A percentile compares a stretch with the other conserved stretches of the same genome.
Conservation (phyloP, 2,329 filamentous ascomycete species). For the Colletotrichum truncatum region DNA sequence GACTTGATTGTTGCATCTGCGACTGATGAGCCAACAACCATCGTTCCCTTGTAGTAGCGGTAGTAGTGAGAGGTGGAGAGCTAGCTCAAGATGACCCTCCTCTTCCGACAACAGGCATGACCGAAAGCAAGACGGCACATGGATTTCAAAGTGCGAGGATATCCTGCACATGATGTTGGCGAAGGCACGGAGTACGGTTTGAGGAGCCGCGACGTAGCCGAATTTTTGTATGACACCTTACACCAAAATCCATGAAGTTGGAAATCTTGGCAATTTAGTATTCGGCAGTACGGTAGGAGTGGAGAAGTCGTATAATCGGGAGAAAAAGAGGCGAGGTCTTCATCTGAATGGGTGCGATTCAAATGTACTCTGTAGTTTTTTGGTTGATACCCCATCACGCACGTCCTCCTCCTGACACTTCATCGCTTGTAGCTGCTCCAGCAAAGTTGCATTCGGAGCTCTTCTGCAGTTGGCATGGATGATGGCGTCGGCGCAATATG, state of each 20-base stretch:
- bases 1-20: not conserved
- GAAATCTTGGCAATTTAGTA: not conserved
- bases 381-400: not conserved
- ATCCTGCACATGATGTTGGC: too few relatives aligned
- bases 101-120: too few relatives aligned
- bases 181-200: too few relatives aligned
- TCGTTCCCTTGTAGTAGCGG: too few relatives aligned
- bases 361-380: not conserved
- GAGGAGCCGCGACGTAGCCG: too few relatives aligned
- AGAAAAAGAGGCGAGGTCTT: conserved; percentile 11
- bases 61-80: too few relatives aligned
- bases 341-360: conserved; percentile 20
- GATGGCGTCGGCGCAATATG: not conserved
- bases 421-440: not conserved
- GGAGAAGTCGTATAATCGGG: conserved; percentile 4
- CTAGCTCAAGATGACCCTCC: too few relatives aligned
- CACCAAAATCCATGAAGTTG: not conserved
- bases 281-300: not conserved
- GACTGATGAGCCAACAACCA: too few relatives aligned
- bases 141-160: too few relatives aligned
- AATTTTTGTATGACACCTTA: not conserved
- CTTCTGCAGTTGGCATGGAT: conserved; percentile 3
- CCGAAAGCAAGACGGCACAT: too few relatives aligned
- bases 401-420: not conserved
- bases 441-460: conserved; percentile 7